Evolutionary conservation across 345 rosid species (phyloP), one percentile per base, ranked within the genome.

Genomic region (Leavenworthia alabamica): DNA sequence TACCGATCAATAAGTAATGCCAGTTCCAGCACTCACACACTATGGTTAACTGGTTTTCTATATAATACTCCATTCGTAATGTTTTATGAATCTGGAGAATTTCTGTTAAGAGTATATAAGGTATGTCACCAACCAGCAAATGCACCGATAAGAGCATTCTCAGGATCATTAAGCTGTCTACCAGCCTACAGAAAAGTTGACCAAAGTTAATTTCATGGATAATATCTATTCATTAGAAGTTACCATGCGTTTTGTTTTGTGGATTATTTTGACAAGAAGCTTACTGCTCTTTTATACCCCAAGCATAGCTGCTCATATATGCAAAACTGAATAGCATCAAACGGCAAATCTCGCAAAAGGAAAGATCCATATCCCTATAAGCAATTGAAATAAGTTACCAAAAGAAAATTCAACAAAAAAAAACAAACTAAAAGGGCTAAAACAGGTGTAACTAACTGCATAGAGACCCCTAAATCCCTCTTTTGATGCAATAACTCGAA

Each of bases 311-410:
- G 97, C 83, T 93, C 97, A 32, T 93, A 93, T 68, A 89, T 79
- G 77, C 97, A 93, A 75, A 93, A 93, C 67, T 93, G 97, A 68
- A 87, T 79, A 33, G 96, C 99, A 76, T 93, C 99, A 78, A 93
- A 93, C 17, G 96, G 96, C 74, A 93, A 80, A 79, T 93, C 99
- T 69, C 95, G 78, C 78, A 93, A 50, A 27, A 89, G 64, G 67
- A 89, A 89, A 4, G 97, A 89, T 68, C 97, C 74, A 59, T 89
- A 93, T 43, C 99, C 99, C 99, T 93, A 62, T 20, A 72, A 19
- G 48, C 20, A 55, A 55, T 3, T 22, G 39, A 32, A 40, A 40
- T 32, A 48, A 32, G 46, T 31, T 64, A 71, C 33, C 37, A 33
- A 15, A 48, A 8, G 0, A 29, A 70, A 55, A n/a, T 24, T 55